Base-by-base conservation (phyloP, 1,284 basidiomycete genomes). In the Tylopilus sp. region DNA sequence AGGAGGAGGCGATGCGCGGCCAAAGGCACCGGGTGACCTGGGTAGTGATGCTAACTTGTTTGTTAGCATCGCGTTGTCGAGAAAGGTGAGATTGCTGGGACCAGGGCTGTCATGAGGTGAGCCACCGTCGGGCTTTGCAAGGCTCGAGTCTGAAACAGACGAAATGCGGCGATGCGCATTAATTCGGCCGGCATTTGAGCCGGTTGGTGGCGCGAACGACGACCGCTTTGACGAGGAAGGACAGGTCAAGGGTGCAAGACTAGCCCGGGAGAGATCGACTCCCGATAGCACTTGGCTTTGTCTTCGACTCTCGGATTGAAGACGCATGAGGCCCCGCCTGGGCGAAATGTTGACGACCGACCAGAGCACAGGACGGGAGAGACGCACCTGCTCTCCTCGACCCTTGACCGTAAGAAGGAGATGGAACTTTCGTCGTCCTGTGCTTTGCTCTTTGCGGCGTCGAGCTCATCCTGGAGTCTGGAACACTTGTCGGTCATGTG, bases 261-360 rank as follows among this genome's bases (percentile, higher is more conserved):
- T 70, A 13, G 78, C 76, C 9, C 80, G 77, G 21, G 74, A 71
- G 33, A 82, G 56, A 60, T 89, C 87, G 38, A 86, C 61, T 6
- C 74, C 60, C 26, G 74, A 60, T 15, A 77, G 74, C 12, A 73
- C 70, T 49, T 71, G 67, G 60, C 82, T 86, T 61, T 79, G 78
- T 35, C 86, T 74, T 55, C 87, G 77, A 59, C 75, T 85, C 64
- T 93, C 91, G 29, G 84, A 84, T 66, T 96, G 92, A 16, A 97
- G 74, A n/a, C 87, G 78, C 89, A 95, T 94, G 34, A 97, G 76
- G 12, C 89, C 91, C 48, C 90, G 84, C 57, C 87, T 89, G 60
- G 21, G 18, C 21, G 7, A 21, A 37, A 40, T 18, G 46, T 58
- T 39, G 34, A 42, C 34, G 38, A 21, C 16, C 15, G 38, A 23